Evolutionary conservation across 345 rosid genomes (phyloP), one percentile per base, ranked within the genome.

Genomic region (Hibiscus mutabilis): DNA sequence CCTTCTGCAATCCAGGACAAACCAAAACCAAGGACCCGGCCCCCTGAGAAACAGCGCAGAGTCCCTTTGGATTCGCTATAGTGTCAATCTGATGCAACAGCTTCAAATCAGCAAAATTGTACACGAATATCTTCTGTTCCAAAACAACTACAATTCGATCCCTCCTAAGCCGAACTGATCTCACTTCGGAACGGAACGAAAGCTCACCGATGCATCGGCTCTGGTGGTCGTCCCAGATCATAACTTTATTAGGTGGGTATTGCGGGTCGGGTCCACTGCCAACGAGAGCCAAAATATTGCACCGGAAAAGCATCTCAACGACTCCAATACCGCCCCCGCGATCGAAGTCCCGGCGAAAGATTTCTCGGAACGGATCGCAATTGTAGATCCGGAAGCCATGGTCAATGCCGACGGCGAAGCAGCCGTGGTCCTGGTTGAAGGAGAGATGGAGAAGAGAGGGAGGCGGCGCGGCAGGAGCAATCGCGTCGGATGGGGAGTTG

Each of bases 171-270:
- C 91, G 82, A 7, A 92, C 97, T 0, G 97, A 79, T 68, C 96
- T 82, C 7, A 95, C 98, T 79, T 88, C 97, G 0, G 99, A 90
- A 82, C 99, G 80, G 63, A 90, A 90, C 0, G 97, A 84, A 18
- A 95, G 89, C 79, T 95, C 99, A 0, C 97, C 96, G 27, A 92
- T 92, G 82, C 97, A 95, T 31, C 92, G 86, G 44, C 97, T 84
- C 75, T 87, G 97, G 65, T 92, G 93, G 70, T 95, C 97, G 57
- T 95, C 99, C 99, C 99, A 95, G 70, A 95, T 90, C 99, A 92
- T 95, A 15, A 95, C 96, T 80, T 89, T 95, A 37, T 82, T 89
- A 0, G 85, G 92, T 7, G 97, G 84, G 52, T 86, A 95, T 60
- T 87, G 87, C n/a, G 99, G 97, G 64, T 88, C 84, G 24, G 92